phyloP scores from a whole-genome alignment of 2,329 filamentous ascomycete species.

The Ophiostoma triangulosporum region DNA sequence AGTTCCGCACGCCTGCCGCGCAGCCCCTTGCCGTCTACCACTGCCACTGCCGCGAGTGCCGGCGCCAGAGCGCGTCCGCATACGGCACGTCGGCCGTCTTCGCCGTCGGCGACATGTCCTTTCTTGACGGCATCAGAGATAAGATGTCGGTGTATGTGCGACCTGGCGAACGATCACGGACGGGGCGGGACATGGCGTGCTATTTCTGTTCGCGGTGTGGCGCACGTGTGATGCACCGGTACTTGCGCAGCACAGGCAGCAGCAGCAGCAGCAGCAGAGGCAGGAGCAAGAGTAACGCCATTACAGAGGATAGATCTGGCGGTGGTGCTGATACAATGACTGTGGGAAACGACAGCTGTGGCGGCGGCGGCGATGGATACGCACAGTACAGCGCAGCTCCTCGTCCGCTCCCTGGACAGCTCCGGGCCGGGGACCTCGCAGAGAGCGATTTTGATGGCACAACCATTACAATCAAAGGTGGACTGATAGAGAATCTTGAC shows the following conservation, averaged over 20 bases:
- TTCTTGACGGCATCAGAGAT: slow-evolving; percentile 1
- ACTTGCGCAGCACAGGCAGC: not conserved
- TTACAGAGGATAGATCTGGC: no score
- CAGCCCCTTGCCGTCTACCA: slow-evolving; percentile 44
- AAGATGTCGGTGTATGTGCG: slow-evolving; percentile 6
- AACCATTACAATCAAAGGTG: slow-evolving; percentile 33
- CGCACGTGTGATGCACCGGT: slow-evolving; percentile 31
- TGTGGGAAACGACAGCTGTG: not conserved
- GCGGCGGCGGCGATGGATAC: slow-evolving; percentile 2
- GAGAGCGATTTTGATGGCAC: not conserved
- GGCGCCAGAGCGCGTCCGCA: slow-evolving; percentile 45
- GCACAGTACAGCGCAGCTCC: not conserved
- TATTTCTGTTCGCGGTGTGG: slow-evolving; percentile 24
- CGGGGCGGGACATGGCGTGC: slow-evolving; percentile 9
- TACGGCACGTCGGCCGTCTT: slow-evolving; percentile 14
- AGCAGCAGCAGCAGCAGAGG: not conserved
- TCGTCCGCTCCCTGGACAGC: not conserved
- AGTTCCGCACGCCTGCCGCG: slow-evolving; percentile 46
- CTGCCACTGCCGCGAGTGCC: slow-evolving; percentile 57
- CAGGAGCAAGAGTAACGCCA: not conserved
- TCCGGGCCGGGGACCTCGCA: not conserved
- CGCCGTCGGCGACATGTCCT: slow-evolving; percentile 4
- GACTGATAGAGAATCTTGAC: slow-evolving; percentile 25
- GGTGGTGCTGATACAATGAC: no score
- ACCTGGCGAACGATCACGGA: not conserved